Evolutionary conservation across 2,329 filamentous ascomycete species (phyloP).

Genomic region (Pseudopyrenochaeta lycopersici): DNA sequence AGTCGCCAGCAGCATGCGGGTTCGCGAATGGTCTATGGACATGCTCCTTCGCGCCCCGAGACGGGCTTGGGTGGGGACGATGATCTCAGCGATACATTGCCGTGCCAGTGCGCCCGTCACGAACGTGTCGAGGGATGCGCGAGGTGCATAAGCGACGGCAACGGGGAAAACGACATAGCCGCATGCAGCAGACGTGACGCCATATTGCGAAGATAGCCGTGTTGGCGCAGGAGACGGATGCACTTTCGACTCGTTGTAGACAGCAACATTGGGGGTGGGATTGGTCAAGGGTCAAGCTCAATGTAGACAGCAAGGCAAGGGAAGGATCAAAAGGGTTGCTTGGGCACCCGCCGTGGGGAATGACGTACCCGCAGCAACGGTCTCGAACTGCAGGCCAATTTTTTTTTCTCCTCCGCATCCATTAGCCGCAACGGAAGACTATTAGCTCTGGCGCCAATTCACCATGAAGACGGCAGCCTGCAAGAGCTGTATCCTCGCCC

Average conservation of each 20-base stretch:
- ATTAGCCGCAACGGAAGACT: conserved; percentile 12
- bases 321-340: conserved; percentile 5
- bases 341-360: conserved; percentile 11
- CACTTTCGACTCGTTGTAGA: neutral
- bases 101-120: neutral
- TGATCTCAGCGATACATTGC: neutral
- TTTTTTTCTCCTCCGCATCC: conserved; percentile 1
- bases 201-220: conserved; percentile 9
- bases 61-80: too few species aligned
- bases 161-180: conserved; percentile 8
- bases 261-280: neutral
- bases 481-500: neutral
- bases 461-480: conserved; percentile 1
- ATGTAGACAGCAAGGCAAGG: neutral
- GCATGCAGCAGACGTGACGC: conserved; percentile 14
- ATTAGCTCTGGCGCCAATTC: conserved; percentile 3
- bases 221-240: neutral
- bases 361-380: conserved; percentile 19
- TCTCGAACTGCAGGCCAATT: conserved; percentile 18
- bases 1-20: too few species aligned
- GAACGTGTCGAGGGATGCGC: conserved; percentile 11
- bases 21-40: too few species aligned
- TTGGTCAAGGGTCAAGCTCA: neutral
- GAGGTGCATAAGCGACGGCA: conserved; percentile 20
- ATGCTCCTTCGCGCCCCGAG: too few species aligned